A percentile compares a stretch with the other conserved stretches of the same genome.
Evolutionary conservation across 768 basidiomycete genomes (phyloP).

Genomic region (Boletus eberwhitei): DNA sequence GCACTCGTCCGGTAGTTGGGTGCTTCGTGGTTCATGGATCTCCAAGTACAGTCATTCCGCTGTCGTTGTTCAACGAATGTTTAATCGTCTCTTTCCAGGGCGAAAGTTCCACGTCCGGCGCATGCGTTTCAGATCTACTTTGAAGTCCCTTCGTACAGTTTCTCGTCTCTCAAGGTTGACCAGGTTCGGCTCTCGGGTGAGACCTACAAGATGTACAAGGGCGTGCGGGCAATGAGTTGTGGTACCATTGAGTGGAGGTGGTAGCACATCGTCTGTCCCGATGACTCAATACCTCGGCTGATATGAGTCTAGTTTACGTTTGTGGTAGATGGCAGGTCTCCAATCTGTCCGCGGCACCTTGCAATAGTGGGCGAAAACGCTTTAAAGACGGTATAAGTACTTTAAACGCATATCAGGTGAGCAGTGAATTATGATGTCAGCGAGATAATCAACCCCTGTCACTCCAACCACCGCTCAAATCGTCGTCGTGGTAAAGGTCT

Average conservation of each 20-base stretch:
- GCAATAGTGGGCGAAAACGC: neutral
- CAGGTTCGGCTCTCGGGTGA: constrained; percentile 80
- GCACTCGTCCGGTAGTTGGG: constrained; percentile 66
- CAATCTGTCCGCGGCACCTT: neutral
- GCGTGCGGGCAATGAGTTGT: constrained; percentile 59
- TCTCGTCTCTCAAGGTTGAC: constrained; percentile 80
- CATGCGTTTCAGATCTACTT: constrained; percentile 74
- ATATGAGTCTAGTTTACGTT: neutral
- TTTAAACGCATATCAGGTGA: constrained; percentile 14
- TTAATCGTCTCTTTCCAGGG: constrained; percentile 31
- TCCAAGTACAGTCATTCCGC: constrained; percentile 47
- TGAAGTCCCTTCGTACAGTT: constrained; percentile 64
- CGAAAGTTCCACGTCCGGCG: constrained; percentile 54
- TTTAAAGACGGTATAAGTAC: constrained; percentile 16
- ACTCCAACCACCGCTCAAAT: constrained; percentile 10
- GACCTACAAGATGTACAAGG: constrained; percentile 88
- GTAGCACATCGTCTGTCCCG: constrained; percentile 11
- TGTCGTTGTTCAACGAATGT: neutral
- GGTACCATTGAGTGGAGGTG: constrained; percentile 35
- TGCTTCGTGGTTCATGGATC: constrained; percentile 73
- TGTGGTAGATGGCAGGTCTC: neutral
- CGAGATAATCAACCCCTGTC: constrained; percentile 3
- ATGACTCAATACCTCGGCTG: neutral
- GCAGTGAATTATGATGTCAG: constrained; percentile 21
- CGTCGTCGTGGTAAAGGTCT: constrained; percentile 16